Conservation (phyloP, 352 stramenopile genomes). For the Saprolegnia diclina region DNA sequence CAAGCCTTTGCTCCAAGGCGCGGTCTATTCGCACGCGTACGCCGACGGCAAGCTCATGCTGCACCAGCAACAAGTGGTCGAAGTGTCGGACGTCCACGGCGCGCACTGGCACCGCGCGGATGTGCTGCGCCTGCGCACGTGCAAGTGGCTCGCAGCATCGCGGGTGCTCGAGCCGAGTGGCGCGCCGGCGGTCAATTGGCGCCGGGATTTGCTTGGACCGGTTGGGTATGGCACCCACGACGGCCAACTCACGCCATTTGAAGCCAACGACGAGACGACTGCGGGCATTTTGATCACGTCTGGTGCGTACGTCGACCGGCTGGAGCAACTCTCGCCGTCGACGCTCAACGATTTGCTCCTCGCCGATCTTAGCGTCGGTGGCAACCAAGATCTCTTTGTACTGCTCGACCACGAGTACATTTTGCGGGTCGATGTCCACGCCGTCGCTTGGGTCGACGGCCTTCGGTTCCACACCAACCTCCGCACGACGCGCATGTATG, state of each 20-base stretch:
- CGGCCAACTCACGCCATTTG: slow-evolving; percentile 5
- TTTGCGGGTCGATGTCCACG: not conserved
- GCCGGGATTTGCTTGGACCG: not conserved
- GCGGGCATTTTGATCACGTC: slow-evolving; percentile 19
- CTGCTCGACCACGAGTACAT: slow-evolving; percentile 18
- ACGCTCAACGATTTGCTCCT: slow-evolving; percentile 16
- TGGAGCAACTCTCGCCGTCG: slow-evolving; percentile 8
- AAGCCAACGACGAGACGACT: not conserved
- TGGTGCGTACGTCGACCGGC: not conserved
- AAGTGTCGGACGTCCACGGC: not conserved
- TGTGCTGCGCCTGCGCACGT: not conserved
- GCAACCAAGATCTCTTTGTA: slow-evolving; percentile 16
- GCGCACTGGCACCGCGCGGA: slow-evolving; percentile 13
- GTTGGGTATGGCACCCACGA: slow-evolving; percentile 8
- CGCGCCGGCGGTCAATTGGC: slow-evolving; percentile 1
- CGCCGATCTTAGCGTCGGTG: not conserved
- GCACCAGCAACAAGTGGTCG: not conserved
- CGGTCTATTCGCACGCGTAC: slow-evolving; percentile 6
- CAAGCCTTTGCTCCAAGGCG: not conserved
- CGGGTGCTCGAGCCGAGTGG: no score
- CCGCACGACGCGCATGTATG: slow-evolving; percentile 34
- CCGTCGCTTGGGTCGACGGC: slow-evolving; percentile 22
- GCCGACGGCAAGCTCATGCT: slow-evolving; percentile 19
- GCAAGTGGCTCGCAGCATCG: not conserved
- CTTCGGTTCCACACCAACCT: slow-evolving; percentile 35